These are phyloP conservation scores for Parachaetomium inaequale DNA, from an alignment of 495 filamentous ascomycete genomes.

Conservation along the genomic window DNA sequence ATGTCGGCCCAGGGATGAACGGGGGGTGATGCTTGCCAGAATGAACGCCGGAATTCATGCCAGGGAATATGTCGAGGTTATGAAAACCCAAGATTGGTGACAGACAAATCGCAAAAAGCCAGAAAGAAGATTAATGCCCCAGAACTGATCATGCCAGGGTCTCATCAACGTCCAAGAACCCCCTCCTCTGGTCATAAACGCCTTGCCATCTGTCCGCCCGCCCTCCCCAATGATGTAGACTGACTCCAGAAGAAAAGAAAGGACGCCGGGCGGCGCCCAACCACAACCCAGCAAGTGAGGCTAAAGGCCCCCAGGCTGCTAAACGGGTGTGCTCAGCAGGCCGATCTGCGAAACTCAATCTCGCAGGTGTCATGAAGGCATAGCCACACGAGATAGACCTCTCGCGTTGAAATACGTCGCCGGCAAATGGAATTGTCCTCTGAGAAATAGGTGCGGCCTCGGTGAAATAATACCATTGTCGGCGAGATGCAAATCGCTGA, in stretches of 20 bases:
- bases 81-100: slow-evolving; percentile 15
- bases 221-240: slow-evolving; percentile 5
- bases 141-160: slow-evolving; percentile 1
- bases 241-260: slow-evolving; percentile 11
- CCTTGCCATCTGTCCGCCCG: slow-evolving; percentile 5
- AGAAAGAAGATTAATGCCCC: slow-evolving; percentile 14
- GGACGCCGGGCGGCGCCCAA: background rate
- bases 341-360: background rate
- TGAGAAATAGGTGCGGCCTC: background rate
- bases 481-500: slow-evolving; percentile 12
- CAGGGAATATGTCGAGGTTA: slow-evolving; percentile 10
- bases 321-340: background rate
- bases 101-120: slow-evolving; percentile 14
- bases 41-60: slow-evolving; percentile 11
- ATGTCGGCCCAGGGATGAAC: background rate
- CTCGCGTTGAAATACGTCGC: background rate
- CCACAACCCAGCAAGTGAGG: background rate
- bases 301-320: background rate
- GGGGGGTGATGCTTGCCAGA: background rate
- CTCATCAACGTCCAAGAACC: slow-evolving; percentile 7
- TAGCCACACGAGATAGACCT: background rate
- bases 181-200: slow-evolving; percentile 11
- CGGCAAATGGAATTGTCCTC: background rate
- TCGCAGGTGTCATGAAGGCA: background rate
- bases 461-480: background rate